phyloP scores from a whole-genome alignment of 2,329 filamentous ascomycete genomes.

The Aspergillus calidoustus region DNA sequence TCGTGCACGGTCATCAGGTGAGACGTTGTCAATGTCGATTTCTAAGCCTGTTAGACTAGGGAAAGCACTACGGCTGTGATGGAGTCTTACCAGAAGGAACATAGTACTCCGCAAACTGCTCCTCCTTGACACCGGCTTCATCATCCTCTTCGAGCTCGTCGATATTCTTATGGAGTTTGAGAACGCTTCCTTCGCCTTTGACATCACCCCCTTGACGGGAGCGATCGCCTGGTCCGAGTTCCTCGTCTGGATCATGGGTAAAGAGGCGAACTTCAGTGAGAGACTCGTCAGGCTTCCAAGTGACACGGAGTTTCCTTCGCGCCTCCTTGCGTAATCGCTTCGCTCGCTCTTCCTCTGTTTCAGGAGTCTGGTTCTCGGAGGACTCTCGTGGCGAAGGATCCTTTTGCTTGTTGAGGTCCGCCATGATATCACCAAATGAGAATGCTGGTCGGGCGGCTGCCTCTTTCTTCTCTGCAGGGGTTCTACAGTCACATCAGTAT shows the following conservation, averaged over 20 bases:
- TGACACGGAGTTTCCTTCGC: constrained; percentile 63
- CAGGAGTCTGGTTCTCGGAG: constrained; percentile 57
- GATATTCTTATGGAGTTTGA: constrained; percentile 58
- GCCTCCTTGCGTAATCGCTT: constrained; percentile 66
- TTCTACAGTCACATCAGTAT: constrained; percentile 31
- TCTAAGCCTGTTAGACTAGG: constrained; percentile 31
- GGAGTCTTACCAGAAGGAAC: constrained; percentile 37
- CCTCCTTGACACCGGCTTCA: constrained; percentile 53
- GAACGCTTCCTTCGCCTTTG: constrained; percentile 58
- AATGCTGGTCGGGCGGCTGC: constrained; percentile 47
- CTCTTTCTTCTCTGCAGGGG: constrained; percentile 42
- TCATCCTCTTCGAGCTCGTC: constrained; percentile 66
- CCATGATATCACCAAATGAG: constrained; percentile 55
- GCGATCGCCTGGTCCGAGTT: constrained; percentile 62
- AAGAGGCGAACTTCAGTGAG: constrained; percentile 64
- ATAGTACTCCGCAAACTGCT: constrained; percentile 42
- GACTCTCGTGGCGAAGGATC: constrained; percentile 56
- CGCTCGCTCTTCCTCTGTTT: constrained; percentile 63
- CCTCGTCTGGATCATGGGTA: constrained; percentile 66
- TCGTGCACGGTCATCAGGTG: constrained; percentile 36
- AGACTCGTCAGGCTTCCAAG: constrained; percentile 62
- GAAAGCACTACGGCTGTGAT: neutral
- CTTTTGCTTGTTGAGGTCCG: constrained; percentile 61
- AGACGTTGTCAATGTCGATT: constrained; percentile 46
- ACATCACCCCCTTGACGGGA: constrained; percentile 64